Base-by-base conservation (phyloP, 129 eudicot species). In the Artemisia annua region DNA sequence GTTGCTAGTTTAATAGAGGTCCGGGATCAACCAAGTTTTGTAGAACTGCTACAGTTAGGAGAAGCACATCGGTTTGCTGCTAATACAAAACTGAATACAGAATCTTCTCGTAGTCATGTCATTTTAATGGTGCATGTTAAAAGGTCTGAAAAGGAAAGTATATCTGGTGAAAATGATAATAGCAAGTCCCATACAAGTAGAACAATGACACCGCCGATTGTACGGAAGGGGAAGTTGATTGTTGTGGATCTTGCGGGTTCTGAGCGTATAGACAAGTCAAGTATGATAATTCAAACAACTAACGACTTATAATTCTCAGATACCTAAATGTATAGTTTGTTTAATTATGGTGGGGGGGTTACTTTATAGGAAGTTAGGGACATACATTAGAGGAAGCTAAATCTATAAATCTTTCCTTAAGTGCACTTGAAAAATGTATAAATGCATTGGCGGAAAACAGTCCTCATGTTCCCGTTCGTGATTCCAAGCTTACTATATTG, bases 231-330 rank as follows among this genome's bases (percentile, higher is more conserved):
- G 64, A 92, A 89, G 80, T 88, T 92, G 48, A 91, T 92, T 16
- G 88, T 92, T 17, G 96, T 92, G 56, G 98, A 92, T 81, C 96
- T 92, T 75, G 98, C 98, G 26, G 98, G 98, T 64, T 92, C 98
- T 20, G 96, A 92, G 77, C 95, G 98, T 46, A 83, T 92, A 28
- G 85, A 92, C 67, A 92, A 92, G 65, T 92, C 96, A 73, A 96
- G 97, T 91, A 51, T 55, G 20, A 55, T 51, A 16, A 46, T 54
- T 54, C 43, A 20, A 64, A 66, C 18, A 55, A 55, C 7, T 24
- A 10, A 10, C 8, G 11, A 59, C 24, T 8, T 24, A 22, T 20
- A n/a, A 12, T 2, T 59, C 11, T 53, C 11, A 30, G 0, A 52
- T 70, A 11, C n/a, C 51, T 56, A 57, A 65, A 17, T 48, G 49